Evolutionary conservation across 306 rosid genomes (phyloP).

Genomic region (Morella rubra): DNA sequence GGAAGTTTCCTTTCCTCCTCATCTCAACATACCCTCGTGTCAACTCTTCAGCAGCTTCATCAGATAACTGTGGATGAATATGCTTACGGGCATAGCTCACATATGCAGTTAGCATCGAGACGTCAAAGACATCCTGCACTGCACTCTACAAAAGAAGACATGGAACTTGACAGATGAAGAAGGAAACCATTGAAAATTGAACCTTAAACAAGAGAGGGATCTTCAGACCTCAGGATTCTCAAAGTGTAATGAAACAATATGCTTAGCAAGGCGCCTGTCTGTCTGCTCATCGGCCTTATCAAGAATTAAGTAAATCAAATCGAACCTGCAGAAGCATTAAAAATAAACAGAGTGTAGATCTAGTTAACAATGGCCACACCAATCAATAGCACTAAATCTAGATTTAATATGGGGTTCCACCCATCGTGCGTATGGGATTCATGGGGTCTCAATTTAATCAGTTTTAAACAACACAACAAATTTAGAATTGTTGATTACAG

Average conservation of each 20-base stretch:
- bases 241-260: constrained; percentile 77
- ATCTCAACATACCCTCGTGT: constrained; percentile 84
- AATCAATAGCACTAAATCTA: neutral
- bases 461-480: neutral
- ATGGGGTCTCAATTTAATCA: neutral
- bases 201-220: constrained; percentile 23
- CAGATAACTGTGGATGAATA: constrained; percentile 79
- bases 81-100: constrained; percentile 88
- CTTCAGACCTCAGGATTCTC: constrained; percentile 75
- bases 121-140: constrained; percentile 75
- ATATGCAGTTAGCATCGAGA: constrained; percentile 72
- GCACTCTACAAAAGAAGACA: constrained; percentile 52
- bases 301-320: constrained; percentile 81
- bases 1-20: constrained; percentile 88
- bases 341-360: neutral
- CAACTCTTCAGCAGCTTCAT: constrained; percentile 96
- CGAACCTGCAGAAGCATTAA: constrained; percentile 53
- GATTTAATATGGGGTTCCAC: neutral
- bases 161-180: constrained; percentile 20
- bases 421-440: neutral
- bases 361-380: neutral
- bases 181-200: constrained; percentile 12
- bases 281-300: constrained; percentile 95
- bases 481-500: neutral
- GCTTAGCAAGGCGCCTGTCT: constrained; percentile 87